A percentile compares a stretch with the other conserved stretches of the same genome.
phyloP scores from a whole-genome alignment of 169 alveolate genomes.

The Eimeria falciformis region DNA sequence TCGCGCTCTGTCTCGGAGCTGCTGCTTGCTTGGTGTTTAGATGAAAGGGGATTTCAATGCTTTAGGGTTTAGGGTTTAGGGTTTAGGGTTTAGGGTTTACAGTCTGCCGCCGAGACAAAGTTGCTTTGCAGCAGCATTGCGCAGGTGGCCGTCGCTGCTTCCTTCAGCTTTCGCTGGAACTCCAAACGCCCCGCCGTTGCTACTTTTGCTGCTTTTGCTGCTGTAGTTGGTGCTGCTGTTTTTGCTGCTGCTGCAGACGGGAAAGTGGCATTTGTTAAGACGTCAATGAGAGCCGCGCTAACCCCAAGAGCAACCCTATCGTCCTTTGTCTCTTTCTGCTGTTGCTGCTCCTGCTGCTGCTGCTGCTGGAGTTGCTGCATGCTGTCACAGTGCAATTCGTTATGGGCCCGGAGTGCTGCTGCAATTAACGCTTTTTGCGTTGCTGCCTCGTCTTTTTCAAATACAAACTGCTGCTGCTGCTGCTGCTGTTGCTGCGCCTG shows the following conservation, averaged over 20 bases:
- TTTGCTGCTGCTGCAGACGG: neutral
- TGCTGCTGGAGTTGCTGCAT: neutral
- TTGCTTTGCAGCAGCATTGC: slow-evolving; percentile 40
- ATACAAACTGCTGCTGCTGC: neutral
- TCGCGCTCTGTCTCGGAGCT: too few relatives aligned
- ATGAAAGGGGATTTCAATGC: too few relatives aligned
- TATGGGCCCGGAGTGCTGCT: slow-evolving; percentile 28
- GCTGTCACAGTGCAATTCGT: neutral
- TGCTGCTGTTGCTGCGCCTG: slow-evolving; percentile 30
- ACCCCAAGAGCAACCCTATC: neutral
- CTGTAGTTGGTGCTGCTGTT: slow-evolving; percentile 19
- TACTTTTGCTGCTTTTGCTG: slow-evolving; percentile 3
- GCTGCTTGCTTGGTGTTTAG: too few relatives aligned
- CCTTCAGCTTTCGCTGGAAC: slow-evolving; percentile 8
- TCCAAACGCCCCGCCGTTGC: neutral
- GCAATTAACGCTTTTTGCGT: neutral
- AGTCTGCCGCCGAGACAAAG: neutral
- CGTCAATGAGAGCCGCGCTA: neutral
- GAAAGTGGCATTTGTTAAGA: neutral
- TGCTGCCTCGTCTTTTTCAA: neutral
- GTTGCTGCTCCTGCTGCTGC: neutral
- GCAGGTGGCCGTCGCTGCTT: slow-evolving; percentile 29
- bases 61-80: too few relatives aligned
- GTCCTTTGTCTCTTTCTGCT: neutral
- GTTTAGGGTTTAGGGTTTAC: too few relatives aligned